Percentiles rank a stretch among this genome's conserved stretches.
Conservation (phyloP, 768 basidiomycete species). For the Mycena indigotica region DNA sequence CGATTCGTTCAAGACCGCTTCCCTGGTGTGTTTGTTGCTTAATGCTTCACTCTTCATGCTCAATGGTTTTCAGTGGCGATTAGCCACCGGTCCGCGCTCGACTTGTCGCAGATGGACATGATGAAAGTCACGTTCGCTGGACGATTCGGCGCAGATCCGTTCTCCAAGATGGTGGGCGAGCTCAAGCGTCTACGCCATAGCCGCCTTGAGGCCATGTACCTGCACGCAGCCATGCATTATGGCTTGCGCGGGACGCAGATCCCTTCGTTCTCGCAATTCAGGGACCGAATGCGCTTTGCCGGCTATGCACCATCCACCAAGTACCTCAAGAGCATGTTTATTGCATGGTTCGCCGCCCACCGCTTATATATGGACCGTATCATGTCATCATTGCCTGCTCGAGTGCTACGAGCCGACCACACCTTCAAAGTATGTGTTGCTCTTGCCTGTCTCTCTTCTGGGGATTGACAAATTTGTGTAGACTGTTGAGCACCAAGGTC, state of each 20-base stretch:
- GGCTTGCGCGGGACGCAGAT: slow-evolving; percentile 9
- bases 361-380: slow-evolving; percentile 16
- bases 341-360: slow-evolving; percentile 14
- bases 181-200: slow-evolving; percentile 16
- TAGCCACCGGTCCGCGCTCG: slow-evolving; percentile 14
- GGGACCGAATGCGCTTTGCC: slow-evolving; percentile 12
- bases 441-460: not conserved
- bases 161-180: slow-evolving; percentile 20
- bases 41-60: not conserved
- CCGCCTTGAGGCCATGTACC: slow-evolving; percentile 21
- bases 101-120: slow-evolving; percentile 12
- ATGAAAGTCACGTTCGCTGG: slow-evolving; percentile 20
- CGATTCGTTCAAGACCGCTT: slow-evolving; percentile 18
- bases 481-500: slow-evolving; percentile 20
- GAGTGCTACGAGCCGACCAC: slow-evolving; percentile 19
- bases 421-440: slow-evolving; percentile 22
- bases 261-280: slow-evolving; percentile 16
- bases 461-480: not conserved
- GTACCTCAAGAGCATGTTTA: slow-evolving; percentile 21
- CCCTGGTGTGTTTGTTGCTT: slow-evolving; percentile 12
- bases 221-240: slow-evolving; percentile 11
- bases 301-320: slow-evolving; percentile 16
- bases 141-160: slow-evolving; percentile 18
- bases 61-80: slow-evolving; percentile 4
- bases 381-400: slow-evolving; percentile 14